These are phyloP conservation scores for Daldinia concentrica DNA, from an alignment of 495 filamentous ascomycete genomes.

Conservation along the genomic window DNA sequence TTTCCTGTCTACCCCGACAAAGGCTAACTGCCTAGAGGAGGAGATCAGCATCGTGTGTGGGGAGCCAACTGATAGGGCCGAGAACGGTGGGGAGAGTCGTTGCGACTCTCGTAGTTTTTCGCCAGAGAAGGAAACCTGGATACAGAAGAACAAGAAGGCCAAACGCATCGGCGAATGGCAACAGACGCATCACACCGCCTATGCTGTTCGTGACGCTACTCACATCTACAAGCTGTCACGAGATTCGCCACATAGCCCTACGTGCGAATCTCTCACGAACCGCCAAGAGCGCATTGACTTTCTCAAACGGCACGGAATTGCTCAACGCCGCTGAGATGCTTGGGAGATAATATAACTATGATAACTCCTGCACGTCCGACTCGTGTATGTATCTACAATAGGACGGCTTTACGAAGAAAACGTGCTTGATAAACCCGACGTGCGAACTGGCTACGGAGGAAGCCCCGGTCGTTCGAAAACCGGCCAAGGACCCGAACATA, in stretches of 20 bases:
- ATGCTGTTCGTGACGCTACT: not conserved
- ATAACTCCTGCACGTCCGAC: not conserved
- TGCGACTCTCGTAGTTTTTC: not conserved
- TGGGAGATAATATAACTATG: not conserved
- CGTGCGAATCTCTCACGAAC: not conserved
- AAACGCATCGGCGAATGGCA: not conserved
- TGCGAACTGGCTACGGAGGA: not conserved
- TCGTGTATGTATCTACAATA: not conserved
- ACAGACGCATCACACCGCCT: not conserved
- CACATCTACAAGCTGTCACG: not conserved
- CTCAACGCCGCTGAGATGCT: not conserved
- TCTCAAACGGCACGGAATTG: not conserved
- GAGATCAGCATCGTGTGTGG: not conserved
- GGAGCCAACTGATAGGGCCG: not conserved
- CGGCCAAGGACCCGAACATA: not conserved
- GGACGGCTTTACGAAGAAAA: not conserved
- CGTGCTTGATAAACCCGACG: not conserved
- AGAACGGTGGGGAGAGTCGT: not conserved
- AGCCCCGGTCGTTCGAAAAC: not conserved
- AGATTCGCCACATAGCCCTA: not conserved
- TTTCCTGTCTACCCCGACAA: not conserved
- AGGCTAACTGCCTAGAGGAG: not conserved
- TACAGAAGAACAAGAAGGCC: not conserved
- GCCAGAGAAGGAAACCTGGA: not conserved
- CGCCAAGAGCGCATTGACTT: slow-evolving; percentile 1